phyloP scores from a whole-genome alignment of 345 rosid species.

The Melaleuca quinquenervia region DNA sequence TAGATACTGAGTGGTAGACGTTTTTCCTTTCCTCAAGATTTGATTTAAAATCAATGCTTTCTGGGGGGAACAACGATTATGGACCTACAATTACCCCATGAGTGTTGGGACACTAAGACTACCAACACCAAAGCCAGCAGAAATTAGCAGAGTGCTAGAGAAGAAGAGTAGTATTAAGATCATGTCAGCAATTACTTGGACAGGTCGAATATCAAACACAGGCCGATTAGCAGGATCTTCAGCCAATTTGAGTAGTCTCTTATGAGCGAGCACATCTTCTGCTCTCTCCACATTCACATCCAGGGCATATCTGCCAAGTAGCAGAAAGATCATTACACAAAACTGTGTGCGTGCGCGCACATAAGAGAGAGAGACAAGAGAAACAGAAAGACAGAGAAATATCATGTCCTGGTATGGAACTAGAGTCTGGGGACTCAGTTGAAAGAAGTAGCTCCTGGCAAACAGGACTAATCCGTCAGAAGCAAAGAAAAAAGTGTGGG shows the following conservation, averaged over 20 bases:
- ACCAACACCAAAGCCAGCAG: not conserved
- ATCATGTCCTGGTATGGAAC: not conserved
- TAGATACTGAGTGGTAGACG: not conserved
- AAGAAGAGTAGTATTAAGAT: not conserved
- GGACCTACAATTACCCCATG: not conserved
- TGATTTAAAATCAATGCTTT: not conserved
- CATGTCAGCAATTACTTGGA: conserved; percentile 41
- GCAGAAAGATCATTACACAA: not conserved
- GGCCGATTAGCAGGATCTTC: conserved; percentile 70
- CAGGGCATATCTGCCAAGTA: conserved; percentile 49
- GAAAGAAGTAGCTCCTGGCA: not conserved
- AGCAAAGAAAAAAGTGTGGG: not conserved
- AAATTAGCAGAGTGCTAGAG: not conserved
- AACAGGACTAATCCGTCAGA: not conserved
- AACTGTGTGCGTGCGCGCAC: not conserved
- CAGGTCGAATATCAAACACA: conserved; percentile 79
- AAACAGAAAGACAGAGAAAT: not conserved
- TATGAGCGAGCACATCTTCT: conserved; percentile 81
- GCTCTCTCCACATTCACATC: conserved; percentile 99
- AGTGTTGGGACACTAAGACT: not conserved
- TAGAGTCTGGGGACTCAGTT: not conserved
- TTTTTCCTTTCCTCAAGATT: not conserved
- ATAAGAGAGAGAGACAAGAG: not conserved
- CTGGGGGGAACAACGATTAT: not conserved
- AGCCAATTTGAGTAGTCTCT: conserved; percentile 62